Conservation (phyloP, 202 grass and related monocot species). For the Hordeum pubiflorum region DNA sequence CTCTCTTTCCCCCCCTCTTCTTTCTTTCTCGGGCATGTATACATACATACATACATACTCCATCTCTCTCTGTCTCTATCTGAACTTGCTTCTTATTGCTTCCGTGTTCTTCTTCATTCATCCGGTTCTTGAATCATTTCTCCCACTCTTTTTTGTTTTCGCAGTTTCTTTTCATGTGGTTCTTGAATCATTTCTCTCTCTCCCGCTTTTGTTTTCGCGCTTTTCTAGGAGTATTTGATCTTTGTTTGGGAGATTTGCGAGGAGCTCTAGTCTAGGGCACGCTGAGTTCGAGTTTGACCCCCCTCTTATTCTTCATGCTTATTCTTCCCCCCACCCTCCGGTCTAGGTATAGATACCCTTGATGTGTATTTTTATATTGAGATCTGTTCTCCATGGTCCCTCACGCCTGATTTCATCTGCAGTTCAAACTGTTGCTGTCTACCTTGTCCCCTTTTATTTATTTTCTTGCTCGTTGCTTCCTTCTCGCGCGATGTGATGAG, state of each 20-base stretch:
- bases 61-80: not conserved
- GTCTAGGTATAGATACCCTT: not conserved
- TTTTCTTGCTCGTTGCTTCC: not conserved
- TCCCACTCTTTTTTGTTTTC: not conserved
- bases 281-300: not conserved
- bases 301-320: not conserved
- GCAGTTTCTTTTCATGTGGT: not conserved
- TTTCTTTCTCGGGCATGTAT: not conserved
- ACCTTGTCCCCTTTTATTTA: conserved; percentile 23
- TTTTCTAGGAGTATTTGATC: not conserved
- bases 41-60: not conserved
- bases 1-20: not conserved
- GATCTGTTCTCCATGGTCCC: conserved; percentile 29
- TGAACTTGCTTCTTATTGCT: not conserved
- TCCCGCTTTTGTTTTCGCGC: not conserved
- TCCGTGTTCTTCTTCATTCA: not conserved
- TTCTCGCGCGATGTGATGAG: not conserved
- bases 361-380: not conserved
- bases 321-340: not conserved
- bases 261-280: not conserved
- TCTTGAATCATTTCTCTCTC: not conserved
- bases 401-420: conserved; percentile 32
- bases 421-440: conserved; percentile 45
- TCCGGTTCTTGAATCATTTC: not conserved
- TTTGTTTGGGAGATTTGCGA: not conserved